Percentiles rank a stretch among this genome's conserved stretches.
These are phyloP conservation scores for Boletus vermiculosoides DNA, from an alignment of 768 basidiomycete species.

Conservation along the genomic window DNA sequence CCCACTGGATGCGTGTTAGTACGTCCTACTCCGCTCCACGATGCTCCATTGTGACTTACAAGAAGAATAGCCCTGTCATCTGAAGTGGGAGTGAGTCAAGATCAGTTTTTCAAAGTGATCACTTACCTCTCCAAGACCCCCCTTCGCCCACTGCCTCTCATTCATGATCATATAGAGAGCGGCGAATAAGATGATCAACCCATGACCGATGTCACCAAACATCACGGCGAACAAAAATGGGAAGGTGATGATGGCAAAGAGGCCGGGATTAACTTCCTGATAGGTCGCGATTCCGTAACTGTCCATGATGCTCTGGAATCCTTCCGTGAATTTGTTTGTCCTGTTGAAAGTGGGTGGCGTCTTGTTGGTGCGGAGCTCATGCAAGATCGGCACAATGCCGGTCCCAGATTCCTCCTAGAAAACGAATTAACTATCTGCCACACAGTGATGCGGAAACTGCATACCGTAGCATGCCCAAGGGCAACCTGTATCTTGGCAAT, in stretches of 20 bases:
- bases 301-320: slow-evolving; percentile 98
- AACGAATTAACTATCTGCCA: neutral
- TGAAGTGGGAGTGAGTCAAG: slow-evolving; percentile 31
- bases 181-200: slow-evolving; percentile 71
- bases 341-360: slow-evolving; percentile 94
- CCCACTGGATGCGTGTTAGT: slow-evolving; percentile 55
- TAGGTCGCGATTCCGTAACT: slow-evolving; percentile 93
- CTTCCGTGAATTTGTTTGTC: slow-evolving; percentile 94
- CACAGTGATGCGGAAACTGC: slow-evolving; percentile 12
- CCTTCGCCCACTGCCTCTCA: slow-evolving; percentile 78
- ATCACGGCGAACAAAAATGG: slow-evolving; percentile 99
- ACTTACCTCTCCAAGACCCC: slow-evolving; percentile 71
- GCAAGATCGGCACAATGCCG: slow-evolving; percentile 85
- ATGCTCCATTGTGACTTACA: slow-evolving; percentile 49
- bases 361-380: slow-evolving; percentile 85
- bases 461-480: slow-evolving; percentile 81
- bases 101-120: slow-evolving; percentile 1
- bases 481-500: slow-evolving; percentile 83
- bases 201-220: slow-evolving; percentile 99
- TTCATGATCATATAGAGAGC: slow-evolving; percentile 82
- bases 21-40: slow-evolving; percentile 3
- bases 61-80: slow-evolving; percentile 91
- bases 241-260: slow-evolving; percentile 91
- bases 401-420: slow-evolving; percentile 87
- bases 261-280: slow-evolving; percentile 94